Conservation (phyloP, 2,329 filamentous ascomycete species). For the Cyphellophora europaea region DNA sequence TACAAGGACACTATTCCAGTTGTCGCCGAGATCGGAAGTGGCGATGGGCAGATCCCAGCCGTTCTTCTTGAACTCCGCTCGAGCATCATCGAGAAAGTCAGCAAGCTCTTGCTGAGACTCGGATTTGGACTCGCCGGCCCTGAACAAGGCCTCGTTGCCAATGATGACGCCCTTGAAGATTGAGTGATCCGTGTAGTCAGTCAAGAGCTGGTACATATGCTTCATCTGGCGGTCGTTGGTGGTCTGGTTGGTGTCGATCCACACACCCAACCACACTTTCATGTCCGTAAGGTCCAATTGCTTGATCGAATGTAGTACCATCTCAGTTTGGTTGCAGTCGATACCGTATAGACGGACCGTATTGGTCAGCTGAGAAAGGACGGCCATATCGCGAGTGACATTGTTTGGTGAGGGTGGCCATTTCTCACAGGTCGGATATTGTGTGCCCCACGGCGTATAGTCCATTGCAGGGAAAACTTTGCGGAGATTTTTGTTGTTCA, state of each 20-base stretch:
- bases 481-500: conserved; percentile 74
- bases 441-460: conserved; percentile 84
- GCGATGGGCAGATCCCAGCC: conserved; percentile 66
- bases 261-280: conserved; percentile 91
- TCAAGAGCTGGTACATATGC: conserved; percentile 75
- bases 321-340: conserved; percentile 94
- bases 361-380: conserved; percentile 83
- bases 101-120: conserved; percentile 58
- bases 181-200: conserved; percentile 27
- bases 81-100: conserved; percentile 56
- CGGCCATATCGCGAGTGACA: conserved; percentile 79
- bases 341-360: conserved; percentile 84
- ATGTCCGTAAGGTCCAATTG: conserved; percentile 61
- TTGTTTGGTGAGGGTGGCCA: conserved; percentile 87
- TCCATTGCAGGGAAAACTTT: conserved; percentile 94
- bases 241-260: conserved; percentile 74
- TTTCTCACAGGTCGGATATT: conserved; percentile 74
- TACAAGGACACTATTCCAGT: conserved; percentile 68
- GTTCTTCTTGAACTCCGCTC: conserved; percentile 59
- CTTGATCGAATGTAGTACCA: conserved; percentile 77
- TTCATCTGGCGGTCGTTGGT: conserved; percentile 74
- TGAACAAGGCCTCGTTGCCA: conserved; percentile 55
- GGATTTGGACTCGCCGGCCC: conserved; percentile 40
- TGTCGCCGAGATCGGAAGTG: conserved; percentile 80
- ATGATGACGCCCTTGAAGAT: conserved; percentile 54